Conservation (phyloP, 129 eudicot genomes). For the Tagetes erecta region DNA sequence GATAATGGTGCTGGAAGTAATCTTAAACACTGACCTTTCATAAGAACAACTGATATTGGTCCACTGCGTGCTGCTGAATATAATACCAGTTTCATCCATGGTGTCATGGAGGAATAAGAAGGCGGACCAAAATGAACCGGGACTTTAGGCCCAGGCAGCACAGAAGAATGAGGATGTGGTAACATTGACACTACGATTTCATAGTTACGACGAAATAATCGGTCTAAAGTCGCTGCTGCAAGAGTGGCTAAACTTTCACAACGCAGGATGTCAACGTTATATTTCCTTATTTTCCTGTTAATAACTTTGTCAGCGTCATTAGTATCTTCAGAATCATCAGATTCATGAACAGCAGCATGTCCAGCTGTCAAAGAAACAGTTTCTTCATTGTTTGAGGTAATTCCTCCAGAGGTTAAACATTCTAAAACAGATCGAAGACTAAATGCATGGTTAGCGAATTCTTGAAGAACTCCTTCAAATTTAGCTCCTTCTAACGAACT, state of each 20-base stretch:
- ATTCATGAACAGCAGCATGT: slow-evolving; percentile 27
- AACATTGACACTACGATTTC: slow-evolving; percentile 93
- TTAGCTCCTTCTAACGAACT: slow-evolving; percentile 85
- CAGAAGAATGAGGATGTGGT: slow-evolving; percentile 88
- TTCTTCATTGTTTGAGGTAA: slow-evolving; percentile 44
- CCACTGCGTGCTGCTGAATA: slow-evolving; percentile 79
- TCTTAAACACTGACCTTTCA: slow-evolving; percentile 95
- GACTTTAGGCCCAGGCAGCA: slow-evolving; percentile 84
- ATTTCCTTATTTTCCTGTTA: slow-evolving; percentile 49
- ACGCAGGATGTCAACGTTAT: slow-evolving; percentile 81
- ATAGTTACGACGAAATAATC: slow-evolving; percentile 84
- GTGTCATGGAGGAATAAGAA: slow-evolving; percentile 83
- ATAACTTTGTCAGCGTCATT: slow-evolving; percentile 36
- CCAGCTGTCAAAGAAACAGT: slow-evolving; percentile 21
- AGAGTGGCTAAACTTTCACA: slow-evolving; percentile 96
- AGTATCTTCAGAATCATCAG: slow-evolving; percentile 36
- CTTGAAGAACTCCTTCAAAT: slow-evolving; percentile 98
- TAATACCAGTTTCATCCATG: slow-evolving; percentile 93
- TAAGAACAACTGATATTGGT: slow-evolving; percentile 91
- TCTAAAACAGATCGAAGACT: slow-evolving; percentile 86
- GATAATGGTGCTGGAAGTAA: slow-evolving; percentile 95
- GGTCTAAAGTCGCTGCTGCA: slow-evolving; percentile 74
- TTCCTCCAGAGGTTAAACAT: slow-evolving; percentile 91
- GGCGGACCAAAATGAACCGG: slow-evolving; percentile 98
- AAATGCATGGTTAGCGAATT: slow-evolving; percentile 98